These are phyloP conservation scores for Geotrichum reessii DNA, from an alignment of 1,139 yeast genomes.

Conservation along the genomic window DNA sequence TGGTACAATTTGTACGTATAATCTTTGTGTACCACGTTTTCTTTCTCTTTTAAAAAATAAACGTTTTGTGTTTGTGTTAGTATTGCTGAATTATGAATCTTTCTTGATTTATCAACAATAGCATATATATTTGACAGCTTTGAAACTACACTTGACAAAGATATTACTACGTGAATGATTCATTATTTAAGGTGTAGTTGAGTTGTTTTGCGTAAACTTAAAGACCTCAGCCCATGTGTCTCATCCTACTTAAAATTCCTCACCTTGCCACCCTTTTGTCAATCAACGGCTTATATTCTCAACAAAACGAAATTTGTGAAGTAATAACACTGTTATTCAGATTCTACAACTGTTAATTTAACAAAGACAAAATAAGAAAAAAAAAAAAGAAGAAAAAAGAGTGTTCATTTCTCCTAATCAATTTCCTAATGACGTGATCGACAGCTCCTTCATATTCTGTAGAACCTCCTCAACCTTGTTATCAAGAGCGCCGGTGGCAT, in stretches of 20 bases:
- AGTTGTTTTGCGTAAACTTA: no score
- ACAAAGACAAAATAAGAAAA: background rate
- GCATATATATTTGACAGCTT: no score
- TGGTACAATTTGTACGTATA: no score
- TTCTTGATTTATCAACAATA: no score
- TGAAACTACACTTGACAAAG: no score
- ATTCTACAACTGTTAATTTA: background rate
- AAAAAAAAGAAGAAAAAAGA: background rate
- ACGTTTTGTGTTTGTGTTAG: no score
- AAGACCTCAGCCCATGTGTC: background rate
- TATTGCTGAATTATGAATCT: no score
- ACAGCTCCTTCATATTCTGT: slow-evolving; percentile 76
- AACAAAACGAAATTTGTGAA: background rate
- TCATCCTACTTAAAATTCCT: background rate
- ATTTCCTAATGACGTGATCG: slow-evolving; percentile 46
- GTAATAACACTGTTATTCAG: background rate
- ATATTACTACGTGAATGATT: no score
- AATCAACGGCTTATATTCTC: background rate
- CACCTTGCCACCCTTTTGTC: background rate
- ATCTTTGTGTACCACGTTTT: no score
- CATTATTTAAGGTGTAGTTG: no score
- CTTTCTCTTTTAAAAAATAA: no score
- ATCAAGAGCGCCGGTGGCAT: slow-evolving; percentile 88
- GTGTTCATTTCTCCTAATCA: background rate
- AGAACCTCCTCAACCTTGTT: slow-evolving; percentile 77